Evolutionary conservation across 768 basidiomycete species (phyloP), one percentile per base, ranked within the genome.

Genomic region (Naganishia onofrii): DNA sequence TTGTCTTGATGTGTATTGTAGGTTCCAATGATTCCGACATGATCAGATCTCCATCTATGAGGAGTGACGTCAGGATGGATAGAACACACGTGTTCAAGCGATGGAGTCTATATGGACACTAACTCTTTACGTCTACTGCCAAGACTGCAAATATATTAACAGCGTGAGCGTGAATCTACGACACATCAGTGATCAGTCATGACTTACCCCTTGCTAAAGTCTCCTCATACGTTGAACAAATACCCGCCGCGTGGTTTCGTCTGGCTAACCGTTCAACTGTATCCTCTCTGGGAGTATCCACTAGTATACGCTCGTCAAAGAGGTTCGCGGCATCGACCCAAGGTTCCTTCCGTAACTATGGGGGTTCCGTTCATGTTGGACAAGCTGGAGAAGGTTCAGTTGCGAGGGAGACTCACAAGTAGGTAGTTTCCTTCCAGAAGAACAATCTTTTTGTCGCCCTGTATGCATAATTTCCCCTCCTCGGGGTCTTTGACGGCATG

Each of bases 401-500:
- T n/a, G 38, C 10, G 38, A 42, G 5, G 2, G 9, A 42, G 5
- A 28, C 60, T 42, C 10, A 44, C 60, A 12, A 63, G 26, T 2
- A 63, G n/a, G 28, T 63, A 63, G 38, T 63, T 63, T n/a, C 94
- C 93, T 81, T 97, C 94, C 72, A 97, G 86, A 70, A 97, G 78
- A 52, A 96, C 84, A 66, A 97, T 86, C 15, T 90, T 87, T 75
- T 94, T 89, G 36, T 83, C 75, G 0, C 88, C 86, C 29, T 82
- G 75, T 31, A 97, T 85, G 3, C 82, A 76, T 29, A 89, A 77
- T 0, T 87, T 85, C 54, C 88, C 84, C 3, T 86, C 85, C 0
- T 83, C 83, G 0, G 93, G 93, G 76, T 97, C 94, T 77, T 95
- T 97, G 65, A 90, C 78, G 0, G 90, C 86, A 78, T 96, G 94